A percentile compares a stretch with the other conserved stretches of the same genome.
phyloP scores from a whole-genome alignment of 768 basidiomycete genomes.

The Trametes elegans region DNA sequence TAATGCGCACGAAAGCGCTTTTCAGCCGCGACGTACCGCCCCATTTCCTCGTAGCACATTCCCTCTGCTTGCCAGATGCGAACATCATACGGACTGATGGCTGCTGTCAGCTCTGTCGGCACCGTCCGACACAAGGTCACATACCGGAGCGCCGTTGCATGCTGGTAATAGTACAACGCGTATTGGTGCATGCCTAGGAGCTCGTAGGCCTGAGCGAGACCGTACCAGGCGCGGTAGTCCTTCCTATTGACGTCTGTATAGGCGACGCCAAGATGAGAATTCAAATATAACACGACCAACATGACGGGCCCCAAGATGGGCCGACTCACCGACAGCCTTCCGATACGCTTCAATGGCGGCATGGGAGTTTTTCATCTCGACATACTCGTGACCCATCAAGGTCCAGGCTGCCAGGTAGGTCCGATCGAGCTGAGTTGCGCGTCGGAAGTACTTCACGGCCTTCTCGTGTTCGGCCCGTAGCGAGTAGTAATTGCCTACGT shows the following conservation, averaged over 20 bases:
- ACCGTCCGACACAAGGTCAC: constrained; percentile 15
- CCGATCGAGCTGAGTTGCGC: constrained; percentile 92
- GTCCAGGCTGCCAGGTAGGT: constrained; percentile 98
- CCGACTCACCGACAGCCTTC: constrained; percentile 84
- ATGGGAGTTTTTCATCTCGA: constrained; percentile 99
- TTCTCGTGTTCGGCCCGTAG: constrained; percentile 92
- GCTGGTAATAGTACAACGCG: constrained; percentile 93
- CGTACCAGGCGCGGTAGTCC: constrained; percentile 98
- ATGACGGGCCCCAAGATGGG: neutral
- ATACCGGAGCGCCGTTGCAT: constrained; percentile 88
- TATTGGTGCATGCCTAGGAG: constrained; percentile 96
- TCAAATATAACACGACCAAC: neutral
- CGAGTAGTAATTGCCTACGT: constrained; percentile 94
- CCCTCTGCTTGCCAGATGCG: constrained; percentile 96
- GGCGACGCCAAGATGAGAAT: constrained; percentile 8
- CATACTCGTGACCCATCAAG: constrained; percentile 97
- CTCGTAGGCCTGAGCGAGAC: constrained; percentile 97
- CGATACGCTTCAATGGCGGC: constrained; percentile 98
- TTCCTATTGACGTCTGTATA: constrained; percentile 86
- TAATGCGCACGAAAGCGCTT: constrained; percentile 17
- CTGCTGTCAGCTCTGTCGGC: neutral
- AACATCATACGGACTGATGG: constrained; percentile 84
- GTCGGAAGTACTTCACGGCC: constrained; percentile 91
- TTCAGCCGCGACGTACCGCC: constrained; percentile 50
- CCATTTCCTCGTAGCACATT: constrained; percentile 90